These are phyloP conservation scores for Lodderomyces oxycetoniae DNA, from an alignment of 1,139 yeast species.

Conservation along the genomic window DNA sequence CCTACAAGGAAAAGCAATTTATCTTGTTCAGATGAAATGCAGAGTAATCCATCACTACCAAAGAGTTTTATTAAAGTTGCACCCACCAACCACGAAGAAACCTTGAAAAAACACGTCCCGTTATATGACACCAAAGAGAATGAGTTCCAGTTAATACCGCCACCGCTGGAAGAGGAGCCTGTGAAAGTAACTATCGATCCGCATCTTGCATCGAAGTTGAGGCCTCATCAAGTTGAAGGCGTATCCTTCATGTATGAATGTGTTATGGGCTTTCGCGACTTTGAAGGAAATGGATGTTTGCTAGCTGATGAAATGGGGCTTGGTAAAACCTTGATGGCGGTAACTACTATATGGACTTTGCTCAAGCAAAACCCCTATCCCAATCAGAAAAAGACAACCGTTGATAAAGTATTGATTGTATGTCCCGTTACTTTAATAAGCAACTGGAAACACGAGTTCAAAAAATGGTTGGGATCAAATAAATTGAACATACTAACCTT, in stretches of 20 bases:
- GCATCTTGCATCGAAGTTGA: slow-evolving; percentile 44
- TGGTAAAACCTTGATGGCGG: slow-evolving; percentile 89
- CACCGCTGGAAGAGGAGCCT: slow-evolving; percentile 14
- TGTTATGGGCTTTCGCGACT: slow-evolving; percentile 58
- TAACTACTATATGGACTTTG: slow-evolving; percentile 78
- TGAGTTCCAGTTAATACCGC: slow-evolving; percentile 10
- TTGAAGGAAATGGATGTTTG: slow-evolving; percentile 67
- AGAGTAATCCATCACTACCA: neutral
- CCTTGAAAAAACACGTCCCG: slow-evolving; percentile 7
- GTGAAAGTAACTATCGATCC: slow-evolving; percentile 74
- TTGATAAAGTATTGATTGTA: slow-evolving; percentile 64
- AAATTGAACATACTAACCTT: slow-evolving; percentile 57
- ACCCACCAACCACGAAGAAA: slow-evolving; percentile 8
- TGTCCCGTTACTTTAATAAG: slow-evolving; percentile 88
- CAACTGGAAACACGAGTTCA: slow-evolving; percentile 87
- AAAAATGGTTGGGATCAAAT: slow-evolving; percentile 78
- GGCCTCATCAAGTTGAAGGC: slow-evolving; percentile 87
- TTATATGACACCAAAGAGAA: slow-evolving; percentile 9
- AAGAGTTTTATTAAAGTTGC: slow-evolving; percentile 11
- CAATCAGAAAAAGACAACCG: slow-evolving; percentile 29
- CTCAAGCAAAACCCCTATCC: slow-evolving; percentile 64
- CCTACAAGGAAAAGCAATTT: no score
- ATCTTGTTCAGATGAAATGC: no score
- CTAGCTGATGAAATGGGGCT: slow-evolving; percentile 97
- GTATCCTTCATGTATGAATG: slow-evolving; percentile 77